Evolutionary conservation across 2,329 filamentous ascomycete genomes (phyloP).

Genomic region (Plectosphaerella cucumerina): DNA sequence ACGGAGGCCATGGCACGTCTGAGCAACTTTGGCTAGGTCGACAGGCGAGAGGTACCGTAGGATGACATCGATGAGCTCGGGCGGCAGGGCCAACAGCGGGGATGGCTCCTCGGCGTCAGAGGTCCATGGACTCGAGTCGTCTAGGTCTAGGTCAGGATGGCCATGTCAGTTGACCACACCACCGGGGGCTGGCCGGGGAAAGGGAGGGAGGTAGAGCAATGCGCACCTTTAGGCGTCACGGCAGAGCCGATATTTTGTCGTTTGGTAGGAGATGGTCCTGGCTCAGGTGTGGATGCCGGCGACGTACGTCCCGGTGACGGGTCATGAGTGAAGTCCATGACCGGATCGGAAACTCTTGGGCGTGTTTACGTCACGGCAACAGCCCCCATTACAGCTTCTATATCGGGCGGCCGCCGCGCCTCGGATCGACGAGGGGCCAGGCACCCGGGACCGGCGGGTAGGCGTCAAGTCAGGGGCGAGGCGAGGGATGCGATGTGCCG

Average conservation of each 20-base stretch:
- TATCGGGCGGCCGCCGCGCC: not conserved
- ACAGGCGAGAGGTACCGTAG: conserved; percentile 59
- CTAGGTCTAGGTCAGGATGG: not conserved
- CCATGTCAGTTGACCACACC: not conserved
- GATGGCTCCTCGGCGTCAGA: not conserved
- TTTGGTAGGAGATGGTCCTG: not conserved
- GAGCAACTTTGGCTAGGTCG: conserved; percentile 58
- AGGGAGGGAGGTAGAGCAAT: not conserved
- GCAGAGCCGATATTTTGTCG: not conserved
- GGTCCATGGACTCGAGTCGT: not conserved
- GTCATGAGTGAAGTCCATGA: not conserved
- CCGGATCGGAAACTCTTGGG: not conserved
- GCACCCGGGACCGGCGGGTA: not conserved
- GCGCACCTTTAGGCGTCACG: not conserved
- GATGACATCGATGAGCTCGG: conserved; percentile 72
- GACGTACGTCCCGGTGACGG: not conserved
- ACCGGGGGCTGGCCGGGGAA: not conserved
- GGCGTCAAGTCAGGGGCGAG: not conserved
- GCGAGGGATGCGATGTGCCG: not conserved
- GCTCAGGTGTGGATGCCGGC: not conserved
- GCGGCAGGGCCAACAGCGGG: conserved; percentile 55
- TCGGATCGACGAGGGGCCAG: not conserved
- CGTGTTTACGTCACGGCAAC: not conserved
- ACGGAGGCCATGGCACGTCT: conserved; percentile 58
- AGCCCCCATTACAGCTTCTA: not conserved